Evolutionary conservation across 2,329 filamentous ascomycete species (phyloP).

Genomic region (Lachnellula subtilissima): DNA sequence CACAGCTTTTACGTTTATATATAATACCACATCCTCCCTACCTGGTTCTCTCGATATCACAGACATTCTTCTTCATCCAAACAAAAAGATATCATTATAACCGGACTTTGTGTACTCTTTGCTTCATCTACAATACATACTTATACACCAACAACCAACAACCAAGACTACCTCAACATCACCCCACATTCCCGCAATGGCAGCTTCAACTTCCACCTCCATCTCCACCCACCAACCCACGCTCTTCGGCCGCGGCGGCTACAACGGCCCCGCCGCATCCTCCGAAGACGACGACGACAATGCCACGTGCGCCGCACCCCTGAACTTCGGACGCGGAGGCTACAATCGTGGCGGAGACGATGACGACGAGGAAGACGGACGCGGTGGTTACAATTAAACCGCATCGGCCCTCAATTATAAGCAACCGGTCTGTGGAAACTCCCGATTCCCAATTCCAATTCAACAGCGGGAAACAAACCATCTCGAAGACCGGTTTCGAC

Average conservation of each 20-base stretch:
- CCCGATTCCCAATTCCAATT: background rate
- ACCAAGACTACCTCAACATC: background rate
- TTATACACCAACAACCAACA: background rate
- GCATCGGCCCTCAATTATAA: background rate
- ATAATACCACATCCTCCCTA: background rate
- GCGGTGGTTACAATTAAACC: conserved; percentile 28
- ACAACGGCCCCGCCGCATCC: conserved; percentile 16
- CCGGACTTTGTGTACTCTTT: too few relatives aligned
- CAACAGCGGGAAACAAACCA: background rate
- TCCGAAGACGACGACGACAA: conserved; percentile 1
- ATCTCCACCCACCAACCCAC: conserved; percentile 1
- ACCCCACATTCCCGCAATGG: conserved; percentile 16
- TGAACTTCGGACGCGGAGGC: conserved; percentile 23
- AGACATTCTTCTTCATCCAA: too few relatives aligned
- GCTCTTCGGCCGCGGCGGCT: conserved; percentile 25
- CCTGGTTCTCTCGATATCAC: too few relatives aligned
- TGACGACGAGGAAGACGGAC: conserved; percentile 30
- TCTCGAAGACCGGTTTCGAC: background rate
- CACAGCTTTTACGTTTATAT: background rate
- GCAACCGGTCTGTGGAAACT: background rate
- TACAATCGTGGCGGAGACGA: conserved; percentile 27
- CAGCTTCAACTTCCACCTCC: conserved; percentile 11
- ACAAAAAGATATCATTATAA: too few relatives aligned
- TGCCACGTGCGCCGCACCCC: background rate
- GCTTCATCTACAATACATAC: background rate